A percentile compares a stretch with the other conserved stretches of the same genome.
Evolutionary conservation across 768 basidiomycete genomes (phyloP).

Genomic region (Peribolospora baueri): DNA sequence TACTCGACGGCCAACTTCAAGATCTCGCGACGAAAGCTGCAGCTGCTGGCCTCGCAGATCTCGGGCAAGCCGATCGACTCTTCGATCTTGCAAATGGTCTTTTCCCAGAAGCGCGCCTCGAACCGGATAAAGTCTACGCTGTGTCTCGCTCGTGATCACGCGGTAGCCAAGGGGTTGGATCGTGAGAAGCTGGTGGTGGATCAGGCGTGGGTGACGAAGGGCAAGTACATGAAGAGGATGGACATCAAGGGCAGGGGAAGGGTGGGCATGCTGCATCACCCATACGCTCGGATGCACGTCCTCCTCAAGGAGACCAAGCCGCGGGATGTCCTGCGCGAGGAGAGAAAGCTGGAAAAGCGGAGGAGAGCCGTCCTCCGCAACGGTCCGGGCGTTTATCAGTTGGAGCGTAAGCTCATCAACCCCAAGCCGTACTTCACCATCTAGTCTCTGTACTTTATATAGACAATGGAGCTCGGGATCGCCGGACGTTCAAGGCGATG

Average conservation of each 20-base stretch:
- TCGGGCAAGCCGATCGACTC: constrained; percentile 76
- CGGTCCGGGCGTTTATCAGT: no score
- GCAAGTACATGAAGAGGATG: constrained; percentile 36
- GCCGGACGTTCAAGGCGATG: no score
- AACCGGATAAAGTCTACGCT: constrained; percentile 70
- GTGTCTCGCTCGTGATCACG: constrained; percentile 63
- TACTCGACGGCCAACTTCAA: constrained; percentile 82
- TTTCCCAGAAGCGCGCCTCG: constrained; percentile 75
- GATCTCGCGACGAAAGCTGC: constrained; percentile 68
- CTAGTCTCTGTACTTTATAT: no score
- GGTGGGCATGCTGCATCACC: constrained; percentile 50
- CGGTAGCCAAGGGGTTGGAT: constrained; percentile 51
- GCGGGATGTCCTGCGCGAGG: background rate
- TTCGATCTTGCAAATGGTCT: constrained; percentile 90
- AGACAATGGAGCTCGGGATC: no score
- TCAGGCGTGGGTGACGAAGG: constrained; percentile 87
- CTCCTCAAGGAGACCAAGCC: constrained; percentile 62
- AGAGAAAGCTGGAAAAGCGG: no score
- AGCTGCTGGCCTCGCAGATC: constrained; percentile 61
- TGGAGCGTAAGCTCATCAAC: no score
- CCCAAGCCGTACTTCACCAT: no score
- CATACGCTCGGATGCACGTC: constrained; percentile 48
- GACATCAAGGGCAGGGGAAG: constrained; percentile 69
- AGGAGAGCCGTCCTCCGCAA: no score
- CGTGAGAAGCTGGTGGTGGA: constrained; percentile 52